A percentile compares a stretch with the other conserved stretches of the same genome.
Evolutionary conservation across 306 rosid genomes (phyloP).

Genomic region (Cucumis sativus): Cucumber_9930_V3 NC_026660.2:25271001-25271500

Average conservation of each 20-base stretch:
- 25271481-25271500: no score
- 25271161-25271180: constrained; percentile 32
- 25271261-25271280: constrained; percentile 1
- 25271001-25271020: not conserved
- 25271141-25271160: constrained; percentile 26
- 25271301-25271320: not conserved
- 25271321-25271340: not conserved
- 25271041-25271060: not conserved
- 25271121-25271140: constrained; percentile 7
- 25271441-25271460: not conserved
- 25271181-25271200: not conserved
- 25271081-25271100: not conserved
- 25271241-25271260: constrained; percentile 2
- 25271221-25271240: constrained; percentile 1
- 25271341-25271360: not conserved
- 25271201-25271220: not conserved
- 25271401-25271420: not conserved
- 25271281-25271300: constrained; percentile 7
- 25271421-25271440: not conserved
- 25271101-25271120: constrained; percentile 2
- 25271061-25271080: not conserved
- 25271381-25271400: not conserved
- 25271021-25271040: not conserved
- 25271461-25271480: no score
- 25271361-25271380: not conserved